Evolutionary conservation across 2,329 filamentous ascomycete species (phyloP).

Genomic region (Daldinia sp.): DNA sequence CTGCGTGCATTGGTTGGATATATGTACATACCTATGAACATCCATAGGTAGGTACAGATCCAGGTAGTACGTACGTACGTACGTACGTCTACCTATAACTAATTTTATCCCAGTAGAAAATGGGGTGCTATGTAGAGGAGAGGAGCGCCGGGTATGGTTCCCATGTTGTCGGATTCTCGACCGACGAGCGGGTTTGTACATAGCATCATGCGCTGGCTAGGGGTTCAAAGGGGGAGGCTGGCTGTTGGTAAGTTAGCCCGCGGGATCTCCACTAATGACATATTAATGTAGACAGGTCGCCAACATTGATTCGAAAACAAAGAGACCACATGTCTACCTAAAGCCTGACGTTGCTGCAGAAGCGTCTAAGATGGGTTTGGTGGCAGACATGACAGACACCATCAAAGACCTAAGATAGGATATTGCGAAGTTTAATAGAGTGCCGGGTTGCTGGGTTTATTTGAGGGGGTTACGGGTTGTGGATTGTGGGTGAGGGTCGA

Average conservation of each 20-base stretch:
- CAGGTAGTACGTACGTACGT: no score
- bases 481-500: slow-evolving; percentile 25
- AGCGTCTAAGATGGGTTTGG: slow-evolving; percentile 22
- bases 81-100: neutral
- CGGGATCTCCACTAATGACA: slow-evolving; percentile 20
- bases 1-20: neutral
- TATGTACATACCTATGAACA: neutral
- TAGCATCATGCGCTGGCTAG: slow-evolving; percentile 14
- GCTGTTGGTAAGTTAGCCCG: slow-evolving; percentile 13
- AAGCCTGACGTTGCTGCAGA: slow-evolving; percentile 23
- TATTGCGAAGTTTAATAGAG: neutral
- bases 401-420: slow-evolving; percentile 9
- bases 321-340: slow-evolving; percentile 28
- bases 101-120: neutral
- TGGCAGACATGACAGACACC: slow-evolving; percentile 24
- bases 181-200: slow-evolving; percentile 16
- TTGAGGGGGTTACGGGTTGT: slow-evolving; percentile 12
- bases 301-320: slow-evolving; percentile 19
- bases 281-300: slow-evolving; percentile 9
- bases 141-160: slow-evolving; percentile 19
- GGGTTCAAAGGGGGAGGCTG: slow-evolving; percentile 14
- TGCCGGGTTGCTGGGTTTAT: neutral
- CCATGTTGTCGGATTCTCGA: slow-evolving; percentile 22
- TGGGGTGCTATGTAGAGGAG: neutral
- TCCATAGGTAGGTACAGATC: no score